Conservation (phyloP, 148 eudicot species). For the Rheum nobile region DNA sequence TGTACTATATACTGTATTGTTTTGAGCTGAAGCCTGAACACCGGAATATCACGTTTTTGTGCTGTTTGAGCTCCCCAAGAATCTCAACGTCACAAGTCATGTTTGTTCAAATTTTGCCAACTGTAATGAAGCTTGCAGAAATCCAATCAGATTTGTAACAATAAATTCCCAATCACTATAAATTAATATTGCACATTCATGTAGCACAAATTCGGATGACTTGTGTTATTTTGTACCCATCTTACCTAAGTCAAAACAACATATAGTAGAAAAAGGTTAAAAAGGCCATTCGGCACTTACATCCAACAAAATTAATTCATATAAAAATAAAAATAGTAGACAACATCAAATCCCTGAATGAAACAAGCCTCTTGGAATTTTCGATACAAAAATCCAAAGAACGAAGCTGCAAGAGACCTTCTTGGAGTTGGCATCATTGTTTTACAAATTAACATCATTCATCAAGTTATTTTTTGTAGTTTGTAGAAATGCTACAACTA, state of each 20-base stretch:
- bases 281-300: neutral
- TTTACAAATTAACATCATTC: neutral
- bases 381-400: neutral
- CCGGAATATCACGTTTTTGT: neutral
- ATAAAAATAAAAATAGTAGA: neutral
- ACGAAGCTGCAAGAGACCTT: conserved; percentile 6
- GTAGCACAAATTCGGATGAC: neutral
- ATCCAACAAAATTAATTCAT: neutral
- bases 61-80: neutral
- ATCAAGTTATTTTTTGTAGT: neutral
- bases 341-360: neutral
- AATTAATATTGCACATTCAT: neutral
- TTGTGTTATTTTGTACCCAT: neutral
- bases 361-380: neutral
- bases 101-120: no score
- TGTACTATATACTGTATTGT: neutral
- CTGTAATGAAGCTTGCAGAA: no score
- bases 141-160: no score
- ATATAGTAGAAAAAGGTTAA: neutral
- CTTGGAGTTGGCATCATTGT: neutral
- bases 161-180: no score
- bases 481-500: neutral
- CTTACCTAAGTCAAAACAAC: neutral
- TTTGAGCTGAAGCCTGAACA: no score
- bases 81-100: neutral